Evolutionary conservation across 2,329 filamentous ascomycete species (phyloP), one percentile per base, ranked within the genome.

Genomic region (Helotiales sp.): DNA sequence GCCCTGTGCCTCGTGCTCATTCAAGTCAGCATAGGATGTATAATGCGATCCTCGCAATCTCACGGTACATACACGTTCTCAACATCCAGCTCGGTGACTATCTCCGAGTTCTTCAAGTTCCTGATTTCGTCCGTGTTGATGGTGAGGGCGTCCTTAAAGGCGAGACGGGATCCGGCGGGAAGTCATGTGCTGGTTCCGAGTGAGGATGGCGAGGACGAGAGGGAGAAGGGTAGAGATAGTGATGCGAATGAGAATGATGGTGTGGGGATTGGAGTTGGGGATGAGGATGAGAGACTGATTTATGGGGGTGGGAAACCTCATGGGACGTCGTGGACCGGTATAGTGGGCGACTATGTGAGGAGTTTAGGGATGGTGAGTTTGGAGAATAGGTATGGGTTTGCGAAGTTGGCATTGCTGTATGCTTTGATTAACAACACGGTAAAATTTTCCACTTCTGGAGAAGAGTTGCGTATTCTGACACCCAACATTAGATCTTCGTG

Each of bases 401-500:
- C 72, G 61, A 73, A 75, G 49, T 61, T 79, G 62, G 77, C 77
- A 8, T 67, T 78, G 47, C 72, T 78, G 24, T 79, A 78, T 67
- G 75, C 75, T 6, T 70, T 79, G 26, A 77, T 79, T 66, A 79
- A 78, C 69, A 79, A 78, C 68, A 75, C 71, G 45, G 75, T 76
- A 70, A 54, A 69, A 43, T n/a, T 8, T 4, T n/a, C 5, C 17
- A 4, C 15, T 43, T 6, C 34, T 11, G 15, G 30, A 32, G 3
- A 22, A 11, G 6, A 37, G 11, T n/a, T 34, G n/a, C n/a, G n/a
- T n/a, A n/a, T n/a, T n/a, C n/a, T n/a, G n/a, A n/a, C n/a, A n/a
- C n/a, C n/a, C n/a, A n/a, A n/a, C n/a, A n/a, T n/a, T 52, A 75
- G 76, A 75, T 77, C 20, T 78, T 78, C 22, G 71, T 76, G 24